Base-by-base conservation (phyloP, 2,329 filamentous ascomycete species). In the Aspergillus tanneri region DNA sequence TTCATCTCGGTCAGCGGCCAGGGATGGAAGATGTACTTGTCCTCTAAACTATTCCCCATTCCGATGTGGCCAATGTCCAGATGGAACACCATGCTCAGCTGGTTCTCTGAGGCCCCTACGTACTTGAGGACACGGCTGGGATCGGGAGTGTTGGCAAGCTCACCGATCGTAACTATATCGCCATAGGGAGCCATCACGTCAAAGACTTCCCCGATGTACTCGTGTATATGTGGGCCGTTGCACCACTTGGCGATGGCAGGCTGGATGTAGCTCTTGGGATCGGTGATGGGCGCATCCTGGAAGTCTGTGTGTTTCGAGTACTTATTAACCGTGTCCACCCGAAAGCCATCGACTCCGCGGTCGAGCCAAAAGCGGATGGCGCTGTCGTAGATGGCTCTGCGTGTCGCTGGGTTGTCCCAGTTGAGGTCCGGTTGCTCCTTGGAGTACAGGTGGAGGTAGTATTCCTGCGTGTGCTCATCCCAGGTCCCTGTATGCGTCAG, bases 351-450 rank as follows among this genome's bases (percentile, higher is more conserved):
- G 0, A 88, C 82, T 8, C 86, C 86, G 19, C 78, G 77, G 37
- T 85, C 73, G 0, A 90, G 77, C 87, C 87, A 91, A 63, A 90
- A 91, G 36, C 79, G 77, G 77, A 89, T 86, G 1, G 83, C 75
- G 9, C 75, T 77, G 28, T 85, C 76, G 67, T 88, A 87, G 21
- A 89, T 82, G 5, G 85, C 86, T 30, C 77, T 69, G 2, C 87
- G 78, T 0, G 83, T 78, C 16, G 77, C 79, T 0, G 74, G 72
- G 47, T 83, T 85, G 61, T 90, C 85, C 86, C 86, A 91, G 66
- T 91, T 91, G 11, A 91, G 73, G 57, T 91, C 87, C 0, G 88
- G 87, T 65, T 90, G 87, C 54, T 86, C 80, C 14, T 78, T 78
- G 8, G 82, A 81, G 65, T 88, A 91, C 14, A 91, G 75, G 52